Conservation (phyloP, 768 basidiomycete species). For the Lyophyllum decastes region DNA sequence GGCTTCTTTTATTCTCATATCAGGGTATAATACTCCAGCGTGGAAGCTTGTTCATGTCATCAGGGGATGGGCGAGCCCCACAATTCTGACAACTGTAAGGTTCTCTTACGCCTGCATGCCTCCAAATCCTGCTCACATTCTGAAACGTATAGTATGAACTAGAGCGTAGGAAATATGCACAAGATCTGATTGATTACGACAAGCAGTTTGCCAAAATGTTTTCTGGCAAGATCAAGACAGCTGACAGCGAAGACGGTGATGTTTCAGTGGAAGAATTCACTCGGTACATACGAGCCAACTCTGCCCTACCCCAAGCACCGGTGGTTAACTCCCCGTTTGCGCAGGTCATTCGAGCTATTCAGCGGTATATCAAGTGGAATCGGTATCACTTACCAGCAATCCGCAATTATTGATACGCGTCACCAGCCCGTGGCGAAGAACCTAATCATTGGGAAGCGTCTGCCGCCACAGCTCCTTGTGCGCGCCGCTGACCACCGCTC, state of each 20-base stretch:
- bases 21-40: conserved; percentile 26
- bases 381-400: conserved; percentile 52
- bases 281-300: conserved; percentile 25
- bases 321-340: not conserved
- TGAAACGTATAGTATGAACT: conserved; percentile 53
- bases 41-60: conserved; percentile 67
- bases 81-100: conserved; percentile 52
- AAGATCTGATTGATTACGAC: conserved; percentile 75
- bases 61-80: conserved; percentile 50
- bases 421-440: conserved; percentile 39
- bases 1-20: not conserved
- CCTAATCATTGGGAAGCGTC: conserved; percentile 52
- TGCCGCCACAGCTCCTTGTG: conserved; percentile 49
- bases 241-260: conserved; percentile 40
- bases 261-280: conserved; percentile 56
- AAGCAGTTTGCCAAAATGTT: conserved; percentile 65
- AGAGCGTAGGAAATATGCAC: conserved; percentile 68
- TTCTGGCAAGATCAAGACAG: conserved; percentile 63
- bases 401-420: conserved; percentile 39
- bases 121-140: not conserved
- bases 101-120: not conserved
- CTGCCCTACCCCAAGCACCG: not conserved
- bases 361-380: conserved; percentile 58
- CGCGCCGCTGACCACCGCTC: conserved; percentile 52
- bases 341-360: conserved; percentile 51